These are phyloP conservation scores for Coniosporium tulheliwenetii DNA, from an alignment of 2,329 filamentous ascomycete species.

Conservation along the genomic window DNA sequence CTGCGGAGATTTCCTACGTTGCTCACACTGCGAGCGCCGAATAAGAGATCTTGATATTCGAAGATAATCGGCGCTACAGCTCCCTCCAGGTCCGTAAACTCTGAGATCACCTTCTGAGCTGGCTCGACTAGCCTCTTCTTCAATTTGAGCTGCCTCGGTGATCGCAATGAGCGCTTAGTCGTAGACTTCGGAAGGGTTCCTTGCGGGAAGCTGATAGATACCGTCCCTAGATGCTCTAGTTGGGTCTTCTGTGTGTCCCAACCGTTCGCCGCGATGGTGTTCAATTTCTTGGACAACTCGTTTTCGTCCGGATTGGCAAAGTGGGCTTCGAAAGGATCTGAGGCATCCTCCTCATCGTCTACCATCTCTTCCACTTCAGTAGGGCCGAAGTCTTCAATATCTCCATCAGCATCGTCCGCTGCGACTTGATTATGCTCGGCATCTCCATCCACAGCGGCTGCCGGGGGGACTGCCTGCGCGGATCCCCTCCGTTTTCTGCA, in stretches of 20 bases:
- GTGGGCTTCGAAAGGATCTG: conserved; percentile 68
- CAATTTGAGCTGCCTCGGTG: conserved; percentile 34
- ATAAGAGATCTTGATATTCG: conserved; percentile 67
- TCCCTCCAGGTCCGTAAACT: conserved; percentile 47
- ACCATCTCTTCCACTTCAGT: conserved; percentile 27
- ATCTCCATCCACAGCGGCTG: background rate
- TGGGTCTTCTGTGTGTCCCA: conserved; percentile 29
- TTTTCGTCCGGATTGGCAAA: conserved; percentile 55
- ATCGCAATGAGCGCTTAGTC: background rate
- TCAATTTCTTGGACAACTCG: conserved; percentile 35
- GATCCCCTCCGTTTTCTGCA: conserved; percentile 1
- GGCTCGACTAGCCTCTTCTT: conserved; percentile 53
- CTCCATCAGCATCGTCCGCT: conserved; percentile 30
- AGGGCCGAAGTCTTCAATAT: conserved; percentile 21
- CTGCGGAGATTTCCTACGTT: conserved; percentile 57
- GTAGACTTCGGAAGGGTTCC: background rate
- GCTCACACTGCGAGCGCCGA: conserved; percentile 51
- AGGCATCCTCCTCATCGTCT: conserved; percentile 18
- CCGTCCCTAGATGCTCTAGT: conserved; percentile 12
- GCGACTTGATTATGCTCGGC: conserved; percentile 8
- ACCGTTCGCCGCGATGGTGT: conserved; percentile 28
- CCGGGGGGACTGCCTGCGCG: background rate
- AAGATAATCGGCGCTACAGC: conserved; percentile 59
- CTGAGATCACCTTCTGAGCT: conserved; percentile 36
- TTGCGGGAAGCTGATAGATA: background rate